phyloP scores from a whole-genome alignment of 1,284 basidiomycete genomes.

The Rugosomyces carneus region DNA sequence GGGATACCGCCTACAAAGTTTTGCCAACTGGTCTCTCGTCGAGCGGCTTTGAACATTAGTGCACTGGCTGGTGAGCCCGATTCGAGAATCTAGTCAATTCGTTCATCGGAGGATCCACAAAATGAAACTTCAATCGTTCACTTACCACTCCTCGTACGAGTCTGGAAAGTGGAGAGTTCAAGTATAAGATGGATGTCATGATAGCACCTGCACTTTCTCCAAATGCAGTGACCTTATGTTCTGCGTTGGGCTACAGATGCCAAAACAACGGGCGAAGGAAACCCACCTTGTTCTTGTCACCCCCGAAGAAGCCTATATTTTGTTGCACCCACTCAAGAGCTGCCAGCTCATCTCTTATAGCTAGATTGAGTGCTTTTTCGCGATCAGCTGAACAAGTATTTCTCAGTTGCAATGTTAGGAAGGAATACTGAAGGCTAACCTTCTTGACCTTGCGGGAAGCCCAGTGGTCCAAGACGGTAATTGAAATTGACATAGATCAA shows the following conservation, averaged over 20 bases:
- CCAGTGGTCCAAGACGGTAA: constrained; percentile 47
- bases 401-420: not conserved
- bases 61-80: constrained; percentile 34
- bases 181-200: constrained; percentile 35
- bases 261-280: not conserved
- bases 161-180: constrained; percentile 34
- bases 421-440: constrained; percentile 17
- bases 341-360: constrained; percentile 36
- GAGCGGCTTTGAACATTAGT: constrained; percentile 25
- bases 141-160: constrained; percentile 39
- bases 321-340: constrained; percentile 43
- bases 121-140: not conserved
- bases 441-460: constrained; percentile 45
- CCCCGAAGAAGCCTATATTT: constrained; percentile 42
- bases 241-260: not conserved
- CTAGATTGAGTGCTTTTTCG: constrained; percentile 35
- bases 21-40: constrained; percentile 33
- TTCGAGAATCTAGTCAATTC: constrained; percentile 34
- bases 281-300: constrained; percentile 37
- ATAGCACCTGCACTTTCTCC: constrained; percentile 51
- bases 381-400: constrained; percentile 20
- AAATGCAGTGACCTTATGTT: constrained; percentile 42
- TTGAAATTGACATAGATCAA: constrained; percentile 54
- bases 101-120: not conserved
- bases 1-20: constrained; percentile 34